A percentile compares a stretch with the other conserved stretches of the same genome.
phyloP scores from a whole-genome alignment of 2,329 filamentous ascomycete species.

The Colletotrichum sp. region DNA sequence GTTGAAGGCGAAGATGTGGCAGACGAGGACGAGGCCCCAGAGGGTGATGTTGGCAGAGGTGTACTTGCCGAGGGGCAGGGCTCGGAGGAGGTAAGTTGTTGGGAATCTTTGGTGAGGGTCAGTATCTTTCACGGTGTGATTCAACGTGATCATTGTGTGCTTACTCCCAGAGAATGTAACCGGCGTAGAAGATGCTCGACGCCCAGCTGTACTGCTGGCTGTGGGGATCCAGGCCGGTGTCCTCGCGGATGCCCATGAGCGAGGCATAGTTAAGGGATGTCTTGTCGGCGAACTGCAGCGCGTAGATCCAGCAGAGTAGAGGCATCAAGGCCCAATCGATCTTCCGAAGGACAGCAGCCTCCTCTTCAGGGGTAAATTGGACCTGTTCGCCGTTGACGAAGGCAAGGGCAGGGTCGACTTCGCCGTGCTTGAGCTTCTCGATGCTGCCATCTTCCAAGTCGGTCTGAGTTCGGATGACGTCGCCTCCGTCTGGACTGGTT shows the following conservation, averaged over 20 bases:
- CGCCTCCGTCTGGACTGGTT: not conserved
- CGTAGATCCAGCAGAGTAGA: constrained; percentile 14
- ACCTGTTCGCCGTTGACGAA: constrained; percentile 9
- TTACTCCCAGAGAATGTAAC: constrained; percentile 26
- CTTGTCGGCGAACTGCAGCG: constrained; percentile 15
- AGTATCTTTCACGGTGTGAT: not conserved
- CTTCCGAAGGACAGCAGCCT: not conserved
- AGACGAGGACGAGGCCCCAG: constrained; percentile 41
- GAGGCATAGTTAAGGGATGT: constrained; percentile 19
- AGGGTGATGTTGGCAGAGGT: constrained; percentile 38
- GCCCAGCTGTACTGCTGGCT: constrained; percentile 25
- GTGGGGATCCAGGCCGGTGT: constrained; percentile 11
- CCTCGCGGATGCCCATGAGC: constrained; percentile 20
- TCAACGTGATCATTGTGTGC: not conserved
- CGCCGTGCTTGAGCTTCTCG: constrained; percentile 11
- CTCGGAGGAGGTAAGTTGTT: constrained; percentile 36
- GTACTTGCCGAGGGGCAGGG: constrained; percentile 38
- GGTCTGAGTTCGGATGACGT: constrained; percentile 9
- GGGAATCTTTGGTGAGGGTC: constrained; percentile 30
- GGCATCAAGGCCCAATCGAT: constrained; percentile 10
- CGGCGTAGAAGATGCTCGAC: constrained; percentile 25
- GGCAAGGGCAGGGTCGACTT: constrained; percentile 13
- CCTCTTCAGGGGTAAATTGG: constrained; percentile 15
- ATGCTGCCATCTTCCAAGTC: constrained; percentile 13
- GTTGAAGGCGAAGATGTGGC: constrained; percentile 23